Percentiles rank a stretch among this genome's conserved stretches.
phyloP scores from a whole-genome alignment of 371 early-diverging fungal species.

The Mucor irregularis region DNA sequence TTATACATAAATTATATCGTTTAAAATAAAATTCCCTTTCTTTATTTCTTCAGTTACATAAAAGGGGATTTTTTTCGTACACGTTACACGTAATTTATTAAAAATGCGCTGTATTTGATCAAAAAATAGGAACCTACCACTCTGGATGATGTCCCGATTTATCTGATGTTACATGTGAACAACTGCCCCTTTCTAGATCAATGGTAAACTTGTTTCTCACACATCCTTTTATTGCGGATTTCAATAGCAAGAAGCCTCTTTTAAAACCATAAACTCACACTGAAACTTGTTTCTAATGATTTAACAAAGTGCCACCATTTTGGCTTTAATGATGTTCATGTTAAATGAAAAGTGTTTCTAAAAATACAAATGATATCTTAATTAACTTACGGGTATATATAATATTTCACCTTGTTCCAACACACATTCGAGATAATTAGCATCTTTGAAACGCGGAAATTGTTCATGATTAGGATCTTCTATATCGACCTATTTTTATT shows the following conservation, averaged over 20 bases:
- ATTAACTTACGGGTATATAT: slow-evolving; percentile 81
- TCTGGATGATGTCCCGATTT: slow-evolving; percentile 5
- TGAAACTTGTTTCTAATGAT: slow-evolving; percentile 75
- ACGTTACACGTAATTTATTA: not conserved
- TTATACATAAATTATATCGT: not conserved
- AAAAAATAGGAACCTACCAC: slow-evolving; percentile 6
- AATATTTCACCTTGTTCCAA: slow-evolving; percentile 82
- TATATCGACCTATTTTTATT: slow-evolving; percentile 58
- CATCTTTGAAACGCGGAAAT: slow-evolving; percentile 59
- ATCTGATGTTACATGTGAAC: slow-evolving; percentile 1
- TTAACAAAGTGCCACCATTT: slow-evolving; percentile 93
- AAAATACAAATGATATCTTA: not conserved
- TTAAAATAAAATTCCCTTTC: not conserved
- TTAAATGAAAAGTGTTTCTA: too few relatives aligned
- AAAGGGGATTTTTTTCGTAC: not conserved
- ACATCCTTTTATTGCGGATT: not conserved
- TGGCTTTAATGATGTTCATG: slow-evolving; percentile 44
- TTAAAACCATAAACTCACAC: slow-evolving; percentile 89
- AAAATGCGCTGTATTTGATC: slow-evolving; percentile 2
- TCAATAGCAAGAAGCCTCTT: not conserved
- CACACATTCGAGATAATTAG: slow-evolving; percentile 68
- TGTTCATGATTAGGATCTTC: slow-evolving; percentile 56
- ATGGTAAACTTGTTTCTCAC: too few relatives aligned
- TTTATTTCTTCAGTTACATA: not conserved
- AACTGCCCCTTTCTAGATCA: not conserved